A percentile compares a stretch with the other conserved stretches of the same genome.
These are phyloP conservation scores for Paecilomyces sp. DNA, from an alignment of 2,329 filamentous ascomycete genomes.

Conservation along the genomic window DNA sequence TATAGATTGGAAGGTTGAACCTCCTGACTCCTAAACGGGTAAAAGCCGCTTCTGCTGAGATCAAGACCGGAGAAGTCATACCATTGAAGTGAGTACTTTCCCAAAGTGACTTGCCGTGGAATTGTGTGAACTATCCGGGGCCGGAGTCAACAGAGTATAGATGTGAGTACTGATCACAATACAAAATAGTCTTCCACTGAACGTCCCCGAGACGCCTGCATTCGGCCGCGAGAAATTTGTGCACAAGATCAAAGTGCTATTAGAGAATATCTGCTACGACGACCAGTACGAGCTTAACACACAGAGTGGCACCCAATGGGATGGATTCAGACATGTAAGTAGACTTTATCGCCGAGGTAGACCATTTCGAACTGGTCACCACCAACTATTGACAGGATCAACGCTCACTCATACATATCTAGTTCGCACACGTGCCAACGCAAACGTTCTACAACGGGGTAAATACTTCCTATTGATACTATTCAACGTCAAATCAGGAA, in stretches of 20 bases:
- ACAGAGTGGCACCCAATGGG: slow-evolving; percentile 44
- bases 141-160: background rate
- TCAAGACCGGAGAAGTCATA: slow-evolving; percentile 49
- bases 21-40: slow-evolving; percentile 50
- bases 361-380: background rate
- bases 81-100: slow-evolving; percentile 41
- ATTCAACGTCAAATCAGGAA: too few relatives aligned
- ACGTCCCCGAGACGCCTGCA: slow-evolving; percentile 45
- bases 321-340: slow-evolving; percentile 42
- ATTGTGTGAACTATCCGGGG: too few relatives aligned
- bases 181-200: slow-evolving; percentile 42
- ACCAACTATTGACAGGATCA: slow-evolving; percentile 1
- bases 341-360: background rate
- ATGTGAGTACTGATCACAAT: background rate
- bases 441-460: slow-evolving; percentile 37
- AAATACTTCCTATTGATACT: slow-evolving; percentile 1
- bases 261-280: slow-evolving; percentile 32
- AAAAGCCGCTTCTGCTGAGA: slow-evolving; percentile 46
- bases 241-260: slow-evolving; percentile 45
- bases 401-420: background rate
- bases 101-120: too few relatives aligned
- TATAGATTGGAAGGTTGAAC: slow-evolving; percentile 41
- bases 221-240: slow-evolving; percentile 48
- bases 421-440: slow-evolving; percentile 32
- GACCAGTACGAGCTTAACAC: slow-evolving; percentile 43